Evolutionary conservation across 768 basidiomycete genomes (phyloP), one percentile per base, ranked within the genome.

Genomic region (Wakefieldia striispora): DNA sequence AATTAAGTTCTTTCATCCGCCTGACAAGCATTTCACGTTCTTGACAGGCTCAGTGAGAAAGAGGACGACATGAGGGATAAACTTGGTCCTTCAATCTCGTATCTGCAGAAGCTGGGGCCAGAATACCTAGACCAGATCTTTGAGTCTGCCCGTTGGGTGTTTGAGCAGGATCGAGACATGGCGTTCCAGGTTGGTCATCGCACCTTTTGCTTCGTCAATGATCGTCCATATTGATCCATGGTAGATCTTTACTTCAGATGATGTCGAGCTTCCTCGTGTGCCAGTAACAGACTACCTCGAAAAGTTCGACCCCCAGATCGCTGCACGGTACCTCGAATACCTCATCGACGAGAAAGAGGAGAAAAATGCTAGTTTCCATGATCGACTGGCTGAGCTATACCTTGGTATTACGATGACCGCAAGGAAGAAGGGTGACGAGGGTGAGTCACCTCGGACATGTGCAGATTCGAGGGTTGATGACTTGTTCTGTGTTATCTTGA

Each of bases 211-310:
- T 13, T 34, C n/a, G 31, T 20, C 20, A 2, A 13, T 39, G 16
- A 35, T 16, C 10, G 23, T 27, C 16, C 8, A 17, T 21, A 4
- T 37, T 12, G 41, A 26, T 17, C 1, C 14, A 2, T 20, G 11
- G 2, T 57, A 97, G 93, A 91, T 99, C 36, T 99, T 98, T 63
- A 92, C 86, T 3, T 93, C 95, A 0, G 95, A 97, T 61, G 94
- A 97, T 50, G 88, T 88, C 7, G 93, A 95, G 50, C 77, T 98
- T 16, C 94, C 97, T 19, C 80, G 84, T 3, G 74, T 78, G 27
- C 75, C 75, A 0, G 91, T 97, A 4, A 83, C 86, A 11, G 78
- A 84, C 50, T 93, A 85, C 65, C 78, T 99, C 20, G 87, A 92
- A 53, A 72, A 71, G 24, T 75, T 94, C 29, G 80, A 86, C 55